Evolutionary conservation across 768 basidiomycete species (phyloP).

Genomic region (Rhodotorula sphaerocarpa): DNA sequence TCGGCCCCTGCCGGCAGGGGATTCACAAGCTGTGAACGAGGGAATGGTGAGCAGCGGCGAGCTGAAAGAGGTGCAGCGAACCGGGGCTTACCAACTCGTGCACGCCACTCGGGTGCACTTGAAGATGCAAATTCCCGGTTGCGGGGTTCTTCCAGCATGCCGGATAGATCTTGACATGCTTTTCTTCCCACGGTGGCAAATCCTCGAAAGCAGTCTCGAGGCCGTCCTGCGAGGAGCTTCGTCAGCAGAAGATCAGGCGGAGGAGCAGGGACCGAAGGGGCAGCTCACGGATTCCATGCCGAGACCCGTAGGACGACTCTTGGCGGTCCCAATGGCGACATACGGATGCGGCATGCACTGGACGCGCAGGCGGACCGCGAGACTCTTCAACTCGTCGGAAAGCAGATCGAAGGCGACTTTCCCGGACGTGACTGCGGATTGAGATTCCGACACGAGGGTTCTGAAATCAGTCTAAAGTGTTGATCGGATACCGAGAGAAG

Average conservation of each 20-base stretch:
- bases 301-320: constrained; percentile 65
- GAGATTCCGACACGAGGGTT: too few species aligned
- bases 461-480: neutral
- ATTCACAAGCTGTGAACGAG: constrained; percentile 58
- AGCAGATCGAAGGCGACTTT: constrained; percentile 76
- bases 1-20: constrained; percentile 59
- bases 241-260: neutral
- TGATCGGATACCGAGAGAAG: too few species aligned
- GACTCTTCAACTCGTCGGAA: constrained; percentile 61
- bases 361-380: constrained; percentile 68
- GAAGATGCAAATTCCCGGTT: constrained; percentile 71
- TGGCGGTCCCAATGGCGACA: constrained; percentile 78
- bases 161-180: constrained; percentile 63
- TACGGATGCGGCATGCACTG: constrained; percentile 79
- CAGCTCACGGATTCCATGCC: constrained; percentile 55
- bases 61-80: neutral
- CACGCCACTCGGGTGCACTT: constrained; percentile 59
- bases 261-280: neutral
- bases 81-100: constrained; percentile 8
- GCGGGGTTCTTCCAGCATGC: constrained; percentile 88
- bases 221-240: constrained; percentile 49
- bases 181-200: constrained; percentile 74
- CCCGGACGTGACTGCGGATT: constrained; percentile 51
- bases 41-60: constrained; percentile 50
- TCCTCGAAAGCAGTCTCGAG: constrained; percentile 59